Conservation (phyloP, 1,284 basidiomycete species). For the Wallemia hederae region DNA sequence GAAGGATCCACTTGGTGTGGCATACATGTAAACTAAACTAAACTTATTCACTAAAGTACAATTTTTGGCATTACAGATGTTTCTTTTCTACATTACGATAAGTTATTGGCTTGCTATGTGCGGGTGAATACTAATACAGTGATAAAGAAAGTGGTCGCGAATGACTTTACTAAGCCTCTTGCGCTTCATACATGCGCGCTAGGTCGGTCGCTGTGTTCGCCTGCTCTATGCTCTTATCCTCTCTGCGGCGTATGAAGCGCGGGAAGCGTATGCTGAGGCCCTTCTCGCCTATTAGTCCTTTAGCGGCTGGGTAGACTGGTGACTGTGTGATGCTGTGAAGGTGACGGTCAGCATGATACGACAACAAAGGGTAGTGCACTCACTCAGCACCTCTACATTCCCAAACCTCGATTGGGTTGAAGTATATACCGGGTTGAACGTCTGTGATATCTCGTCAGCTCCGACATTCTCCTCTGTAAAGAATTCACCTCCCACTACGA, state of each 20-base stretch:
- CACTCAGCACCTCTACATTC: slow-evolving; percentile 30
- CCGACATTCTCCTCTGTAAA: neutral
- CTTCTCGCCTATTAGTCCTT: slow-evolving; percentile 60
- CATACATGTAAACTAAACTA: neutral
- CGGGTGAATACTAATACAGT: neutral
- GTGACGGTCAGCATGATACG: neutral
- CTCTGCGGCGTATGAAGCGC: slow-evolving; percentile 64
- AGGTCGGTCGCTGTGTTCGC: slow-evolving; percentile 76
- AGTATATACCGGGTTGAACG: slow-evolving; percentile 79
- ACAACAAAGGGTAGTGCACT: neutral
- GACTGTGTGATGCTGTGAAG: slow-evolving; percentile 27
- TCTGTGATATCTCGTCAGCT: slow-evolving; percentile 26
- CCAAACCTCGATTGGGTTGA: slow-evolving; percentile 85
- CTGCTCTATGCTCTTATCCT: slow-evolving; percentile 81
- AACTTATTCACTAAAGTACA: too few species aligned
- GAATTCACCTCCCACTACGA: neutral
- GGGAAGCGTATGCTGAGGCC: slow-evolving; percentile 91
- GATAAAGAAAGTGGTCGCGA: too few species aligned
- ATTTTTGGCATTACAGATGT: too few species aligned
- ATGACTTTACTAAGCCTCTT: neutral
- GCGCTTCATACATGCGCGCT: neutral
- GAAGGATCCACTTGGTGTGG: neutral
- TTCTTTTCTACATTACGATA: too few species aligned
- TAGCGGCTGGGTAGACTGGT: slow-evolving; percentile 89
- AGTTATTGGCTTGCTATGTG: too few species aligned